Base-by-base conservation (phyloP, 176 grass and related monocot species). In the Oryza glaberrima region DNA sequence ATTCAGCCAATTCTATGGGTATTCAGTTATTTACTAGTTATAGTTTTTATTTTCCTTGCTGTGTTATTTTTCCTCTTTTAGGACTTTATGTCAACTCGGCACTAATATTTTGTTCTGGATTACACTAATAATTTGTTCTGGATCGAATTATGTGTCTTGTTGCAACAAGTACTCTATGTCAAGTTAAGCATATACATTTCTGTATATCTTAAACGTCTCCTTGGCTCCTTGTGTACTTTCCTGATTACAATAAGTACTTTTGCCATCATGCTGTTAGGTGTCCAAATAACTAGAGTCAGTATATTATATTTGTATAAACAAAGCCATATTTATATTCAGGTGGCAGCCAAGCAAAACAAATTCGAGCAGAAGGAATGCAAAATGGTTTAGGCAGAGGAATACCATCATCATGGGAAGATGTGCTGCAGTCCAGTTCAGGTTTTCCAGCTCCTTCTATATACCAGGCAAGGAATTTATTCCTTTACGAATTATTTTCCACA, bases 351-450 rank as follows among this genome's bases (percentile, higher is more conserved):
- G n/a, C 23, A 46, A 83, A 88, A 80, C 91, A 92, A 88, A 86
- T 70, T 86, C 75, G 4, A 60, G 51, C 38, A 92, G 77, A 86
- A 88, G 80, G 66, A 77, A 76, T 73, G 23, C 72, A 89, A 78
- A 69, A 90, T 85, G 56, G 65, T 85, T 51, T 91, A 60, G 66
- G 73, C 66, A 92, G 58, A 68, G 88, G 83, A 25, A 76, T 70
- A 80, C 79, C 86, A 32, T 77, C 91, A 81, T 96, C 93, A 30
- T 99, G 96, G 96, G 92, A 92, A 92, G 92, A 96, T 92, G 91
- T 96, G 77, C 80, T 92, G 67, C 88, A 94, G 16, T 91, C 46
- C 54, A 89, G 60, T 83, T 92, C 89, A 77, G 85, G 78, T 58
- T 84, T 84, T 35, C 81, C 89, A 71, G 48, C 17, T 75, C 75